Conservation (phyloP, 345 rosid species). For the thale cress (Arabidopsis thaliana) region TAIR10.1 NC_003075.7:13011501-13012000, state of each 20-base stretch:
- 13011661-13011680: conserved; percentile 5
- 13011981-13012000: conserved; percentile 81
- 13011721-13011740: conserved; percentile 4
- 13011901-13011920: conserved; percentile 21
- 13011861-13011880: conserved; percentile 3
- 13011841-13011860: not conserved
- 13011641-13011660: conserved; percentile 1
- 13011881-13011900: conserved; percentile 21
- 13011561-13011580: conserved; percentile 92
- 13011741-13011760: not conserved
- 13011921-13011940: conserved; percentile 37
- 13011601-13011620: conserved; percentile 89
- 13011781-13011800: conserved; percentile 8
- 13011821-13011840: conserved; percentile 1
- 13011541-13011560: conserved; percentile 80
- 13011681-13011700: conserved; percentile 6
- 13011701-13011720: not conserved
- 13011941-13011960: conserved; percentile 93
- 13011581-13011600: conserved; percentile 93
- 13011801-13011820: conserved; percentile 3
- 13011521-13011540: conserved; percentile 20
- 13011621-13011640: conserved; percentile 23
- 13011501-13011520: conserved; percentile 28
- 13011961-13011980: conserved; percentile 91
- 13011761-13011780: not conserved